Conservation (phyloP, 495 filamentous ascomycete genomes). For the Aspergillus sclerotiicarbonarius region DNA sequence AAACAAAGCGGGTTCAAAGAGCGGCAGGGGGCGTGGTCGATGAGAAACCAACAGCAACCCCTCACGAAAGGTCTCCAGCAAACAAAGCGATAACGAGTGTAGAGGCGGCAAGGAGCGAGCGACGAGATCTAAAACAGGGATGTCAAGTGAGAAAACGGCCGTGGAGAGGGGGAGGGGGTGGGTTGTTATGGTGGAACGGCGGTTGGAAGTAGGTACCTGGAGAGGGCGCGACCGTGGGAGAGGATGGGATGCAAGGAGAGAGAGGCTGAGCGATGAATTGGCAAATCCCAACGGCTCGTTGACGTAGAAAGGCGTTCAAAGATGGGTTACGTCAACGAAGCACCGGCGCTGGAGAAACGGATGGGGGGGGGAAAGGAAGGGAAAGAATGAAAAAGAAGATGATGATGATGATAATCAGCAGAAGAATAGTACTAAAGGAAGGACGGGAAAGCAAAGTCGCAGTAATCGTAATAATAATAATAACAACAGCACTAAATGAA, state of each 20-base stretch:
- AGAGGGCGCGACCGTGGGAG: slow-evolving; percentile 34
- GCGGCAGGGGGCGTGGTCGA: slow-evolving; percentile 34
- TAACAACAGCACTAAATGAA: not conserved
- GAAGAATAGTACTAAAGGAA: not conserved
- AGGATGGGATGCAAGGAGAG: slow-evolving; percentile 34
- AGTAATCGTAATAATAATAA: not conserved
- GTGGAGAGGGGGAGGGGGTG: slow-evolving; percentile 6
- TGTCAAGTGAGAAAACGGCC: slow-evolving; percentile 19
- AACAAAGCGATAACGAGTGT: slow-evolving; percentile 31
- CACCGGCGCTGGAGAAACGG: slow-evolving; percentile 17
- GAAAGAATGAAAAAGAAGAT: slow-evolving; percentile 1
- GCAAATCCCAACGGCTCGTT: slow-evolving; percentile 30
- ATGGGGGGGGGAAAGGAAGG: slow-evolving; percentile 2
- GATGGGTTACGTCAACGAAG: slow-evolving; percentile 31
- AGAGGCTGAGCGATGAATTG: slow-evolving; percentile 19
- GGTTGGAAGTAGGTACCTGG: slow-evolving; percentile 24
- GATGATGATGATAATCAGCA: not conserved
- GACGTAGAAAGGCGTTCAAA: slow-evolving; percentile 21
- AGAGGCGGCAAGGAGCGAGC: slow-evolving; percentile 43
- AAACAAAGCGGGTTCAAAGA: slow-evolving; percentile 31
- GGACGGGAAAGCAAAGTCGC: not conserved
- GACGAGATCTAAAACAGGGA: slow-evolving; percentile 27
- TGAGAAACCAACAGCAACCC: slow-evolving; percentile 29
- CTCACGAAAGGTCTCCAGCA: slow-evolving; percentile 9
- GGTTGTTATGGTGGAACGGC: slow-evolving; percentile 7